These are phyloP conservation scores for Calonectria pteridis DNA, from an alignment of 2,329 filamentous ascomycete genomes.

Conservation along the genomic window DNA sequence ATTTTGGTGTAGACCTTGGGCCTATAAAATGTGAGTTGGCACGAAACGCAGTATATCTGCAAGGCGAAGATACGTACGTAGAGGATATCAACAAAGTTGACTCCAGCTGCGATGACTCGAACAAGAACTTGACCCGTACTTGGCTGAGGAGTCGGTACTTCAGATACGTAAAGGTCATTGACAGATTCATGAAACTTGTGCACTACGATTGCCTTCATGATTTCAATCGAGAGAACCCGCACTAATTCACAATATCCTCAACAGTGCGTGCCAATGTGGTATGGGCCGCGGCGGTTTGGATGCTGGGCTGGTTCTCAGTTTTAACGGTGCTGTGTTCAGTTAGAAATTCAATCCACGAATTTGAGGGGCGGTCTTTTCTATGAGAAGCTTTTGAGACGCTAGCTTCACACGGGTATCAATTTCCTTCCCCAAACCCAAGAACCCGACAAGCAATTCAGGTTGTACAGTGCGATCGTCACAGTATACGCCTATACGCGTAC, in stretches of 20 bases:
- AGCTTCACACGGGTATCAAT: neutral
- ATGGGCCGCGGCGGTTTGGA: neutral
- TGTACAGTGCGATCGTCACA: neutral
- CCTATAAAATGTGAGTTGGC: constrained; percentile 43
- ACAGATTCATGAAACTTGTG: constrained; percentile 41
- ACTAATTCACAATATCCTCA: neutral
- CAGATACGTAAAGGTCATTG: constrained; percentile 41
- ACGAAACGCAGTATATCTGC: neutral
- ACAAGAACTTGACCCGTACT: constrained; percentile 42
- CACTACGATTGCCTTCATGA: constrained; percentile 48
- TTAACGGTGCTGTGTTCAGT: neutral
- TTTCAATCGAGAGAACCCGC: neutral
- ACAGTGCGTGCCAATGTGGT: neutral
- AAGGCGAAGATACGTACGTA: constrained; percentile 52
- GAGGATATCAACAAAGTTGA: constrained; percentile 72
- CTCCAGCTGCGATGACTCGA: constrained; percentile 64
- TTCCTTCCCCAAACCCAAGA: neutral
- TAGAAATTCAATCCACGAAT: too few species aligned
- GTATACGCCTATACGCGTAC: neutral
- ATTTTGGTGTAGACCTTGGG: constrained; percentile 71
- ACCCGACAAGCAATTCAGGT: neutral
- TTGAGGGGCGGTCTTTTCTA: neutral
- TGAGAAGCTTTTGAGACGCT: neutral
- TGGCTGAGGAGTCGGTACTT: constrained; percentile 36
- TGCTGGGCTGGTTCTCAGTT: neutral